phyloP scores from a whole-genome alignment of 768 basidiomycete genomes.

The Podaxis sp. region DNA sequence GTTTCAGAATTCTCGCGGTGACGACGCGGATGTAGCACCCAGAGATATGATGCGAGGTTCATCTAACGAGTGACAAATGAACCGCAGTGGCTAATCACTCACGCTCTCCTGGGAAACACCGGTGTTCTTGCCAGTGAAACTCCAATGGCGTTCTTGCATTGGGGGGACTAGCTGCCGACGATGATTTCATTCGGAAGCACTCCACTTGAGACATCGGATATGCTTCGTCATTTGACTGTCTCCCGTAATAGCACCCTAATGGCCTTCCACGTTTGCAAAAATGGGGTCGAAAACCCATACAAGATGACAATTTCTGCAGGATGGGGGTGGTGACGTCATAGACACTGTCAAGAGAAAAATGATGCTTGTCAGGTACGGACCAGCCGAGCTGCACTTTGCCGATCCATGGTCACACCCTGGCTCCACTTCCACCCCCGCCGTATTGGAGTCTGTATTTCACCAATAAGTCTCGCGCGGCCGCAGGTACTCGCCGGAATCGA shows the following conservation, averaged over 20 bases:
- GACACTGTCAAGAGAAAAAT: neutral
- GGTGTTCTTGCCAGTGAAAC: neutral
- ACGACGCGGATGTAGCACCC: neutral
- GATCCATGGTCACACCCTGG: neutral
- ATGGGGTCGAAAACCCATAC: slow-evolving; percentile 4
- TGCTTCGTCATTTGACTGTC: slow-evolving; percentile 8
- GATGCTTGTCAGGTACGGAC: neutral
- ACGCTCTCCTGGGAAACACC: neutral
- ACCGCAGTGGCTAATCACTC: slow-evolving; percentile 7
- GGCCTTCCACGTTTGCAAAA: slow-evolving; percentile 11
- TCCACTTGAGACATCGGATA: slow-evolving; percentile 2
- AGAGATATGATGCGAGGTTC: slow-evolving; percentile 3
- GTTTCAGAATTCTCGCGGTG: slow-evolving; percentile 9
- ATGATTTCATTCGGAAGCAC: neutral
- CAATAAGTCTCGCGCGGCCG: too few relatives aligned
- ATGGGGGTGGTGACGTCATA: slow-evolving; percentile 2
- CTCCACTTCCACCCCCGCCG: slow-evolving; percentile 3
- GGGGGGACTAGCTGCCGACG: neutral
- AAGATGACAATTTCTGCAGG: slow-evolving; percentile 2
- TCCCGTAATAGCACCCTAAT: slow-evolving; percentile 5
- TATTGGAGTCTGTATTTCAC: neutral
- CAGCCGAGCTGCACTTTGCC: neutral
- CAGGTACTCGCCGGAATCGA: too few relatives aligned
- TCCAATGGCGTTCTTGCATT: slow-evolving; percentile 6
- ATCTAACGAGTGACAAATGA: neutral